These are phyloP conservation scores for Sorghum bicolor DNA, from an alignment of 176 grass and related monocot genomes.

Conservation along the genomic window DNA sequence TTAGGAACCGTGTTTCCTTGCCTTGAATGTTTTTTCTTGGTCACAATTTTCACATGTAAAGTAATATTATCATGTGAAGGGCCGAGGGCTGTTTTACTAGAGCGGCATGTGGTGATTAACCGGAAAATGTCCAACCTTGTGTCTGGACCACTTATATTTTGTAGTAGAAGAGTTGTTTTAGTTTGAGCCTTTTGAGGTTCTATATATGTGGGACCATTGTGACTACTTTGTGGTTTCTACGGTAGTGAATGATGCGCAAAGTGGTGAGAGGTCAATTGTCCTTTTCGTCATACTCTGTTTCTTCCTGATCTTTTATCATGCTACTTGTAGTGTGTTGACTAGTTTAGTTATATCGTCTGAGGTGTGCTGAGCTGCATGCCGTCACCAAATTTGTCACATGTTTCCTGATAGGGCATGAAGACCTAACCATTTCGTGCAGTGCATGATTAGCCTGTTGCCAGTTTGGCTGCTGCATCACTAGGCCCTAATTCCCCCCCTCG, in stretches of 20 bases:
- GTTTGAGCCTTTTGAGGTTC: background rate
- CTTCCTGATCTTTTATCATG: background rate
- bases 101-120: background rate
- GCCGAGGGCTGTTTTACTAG: background rate
- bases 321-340: background rate
- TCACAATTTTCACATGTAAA: background rate
- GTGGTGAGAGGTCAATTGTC: background rate
- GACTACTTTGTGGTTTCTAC: background rate
- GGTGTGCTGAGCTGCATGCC: constrained; percentile 21
- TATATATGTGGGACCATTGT: background rate
- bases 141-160: background rate
- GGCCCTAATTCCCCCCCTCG: background rate
- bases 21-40: background rate
- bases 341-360: background rate
- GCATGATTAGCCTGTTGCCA: constrained; percentile 34
- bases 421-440: constrained; percentile 29
- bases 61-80: background rate
- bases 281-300: background rate
- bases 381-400: constrained; percentile 48
- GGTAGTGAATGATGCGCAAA: constrained; percentile 4
- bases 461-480: constrained; percentile 15
- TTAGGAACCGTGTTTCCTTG: background rate
- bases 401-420: constrained; percentile 46
- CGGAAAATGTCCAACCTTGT: background rate
- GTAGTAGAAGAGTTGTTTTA: background rate